A percentile compares a stretch with the other conserved stretches of the same genome.
Conservation (phyloP, 257 asterid genomes). For the Coffea eugenioides region DNA sequence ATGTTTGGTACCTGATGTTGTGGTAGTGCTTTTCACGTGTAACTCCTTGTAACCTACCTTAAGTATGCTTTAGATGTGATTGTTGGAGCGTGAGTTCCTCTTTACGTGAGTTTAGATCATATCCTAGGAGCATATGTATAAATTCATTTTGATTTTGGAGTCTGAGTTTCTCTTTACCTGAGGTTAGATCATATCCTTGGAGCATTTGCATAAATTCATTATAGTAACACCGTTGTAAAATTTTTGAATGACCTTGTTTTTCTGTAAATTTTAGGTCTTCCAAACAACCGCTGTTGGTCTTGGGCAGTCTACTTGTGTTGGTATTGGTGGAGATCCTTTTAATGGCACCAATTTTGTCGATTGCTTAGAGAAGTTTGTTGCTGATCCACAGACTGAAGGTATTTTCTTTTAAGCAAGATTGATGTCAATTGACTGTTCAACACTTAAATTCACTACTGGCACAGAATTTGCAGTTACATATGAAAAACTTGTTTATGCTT, state of each 20-base stretch:
- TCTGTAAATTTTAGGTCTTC: constrained; percentile 57
- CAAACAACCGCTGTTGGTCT: constrained; percentile 99
- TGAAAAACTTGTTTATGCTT: background rate
- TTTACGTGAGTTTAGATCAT: background rate
- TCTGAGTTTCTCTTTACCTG: background rate
- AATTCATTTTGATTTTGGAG: background rate
- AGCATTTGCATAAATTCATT: background rate
- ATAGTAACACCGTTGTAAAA: background rate
- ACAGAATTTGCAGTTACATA: background rate
- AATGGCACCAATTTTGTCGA: constrained; percentile 97
- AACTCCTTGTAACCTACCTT: background rate
- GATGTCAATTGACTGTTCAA: background rate
- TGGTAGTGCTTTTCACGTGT: background rate
- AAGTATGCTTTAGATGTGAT: background rate
- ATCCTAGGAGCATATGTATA: background rate
- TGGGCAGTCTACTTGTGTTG: constrained; percentile 96
- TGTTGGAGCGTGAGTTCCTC: background rate
- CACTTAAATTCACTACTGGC: background rate
- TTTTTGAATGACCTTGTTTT: constrained; percentile 21
- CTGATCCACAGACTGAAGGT: constrained; percentile 99
- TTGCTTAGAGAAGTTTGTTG: constrained; percentile 81
- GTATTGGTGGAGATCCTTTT: constrained; percentile 98
- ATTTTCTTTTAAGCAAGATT: constrained; percentile 6
- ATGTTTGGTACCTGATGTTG: background rate
- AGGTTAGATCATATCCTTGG: background rate